Conservation (phyloP, 306 rosid species). For the Cicer arietinum region DNA sequence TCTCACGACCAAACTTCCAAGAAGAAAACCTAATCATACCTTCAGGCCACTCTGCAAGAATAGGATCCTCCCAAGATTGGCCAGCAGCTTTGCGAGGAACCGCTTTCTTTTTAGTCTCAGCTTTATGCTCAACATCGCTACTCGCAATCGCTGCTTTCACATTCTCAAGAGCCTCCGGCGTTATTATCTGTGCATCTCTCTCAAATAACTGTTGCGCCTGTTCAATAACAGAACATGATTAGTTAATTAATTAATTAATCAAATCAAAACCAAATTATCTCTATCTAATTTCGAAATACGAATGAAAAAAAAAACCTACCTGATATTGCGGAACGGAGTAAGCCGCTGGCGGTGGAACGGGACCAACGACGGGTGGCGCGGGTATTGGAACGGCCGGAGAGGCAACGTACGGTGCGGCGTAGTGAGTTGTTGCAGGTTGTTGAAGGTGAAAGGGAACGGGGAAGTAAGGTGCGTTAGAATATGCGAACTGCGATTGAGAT, state of each 20-base stretch:
- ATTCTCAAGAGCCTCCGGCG: conserved; percentile 92
- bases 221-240: conserved; percentile 17
- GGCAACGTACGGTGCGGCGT: conserved; percentile 60
- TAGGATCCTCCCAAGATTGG: conserved; percentile 93
- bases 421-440: conserved; percentile 62
- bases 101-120: conserved; percentile 85
- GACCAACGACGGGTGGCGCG: conserved; percentile 45
- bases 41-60: conserved; percentile 97
- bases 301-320: conserved; percentile 25
- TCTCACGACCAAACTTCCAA: not conserved
- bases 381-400: conserved; percentile 48
- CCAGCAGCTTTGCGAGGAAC: conserved; percentile 98
- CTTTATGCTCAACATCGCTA: conserved; percentile 86
- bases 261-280: not conserved
- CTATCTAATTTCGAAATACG: not conserved
- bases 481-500: conserved; percentile 65
- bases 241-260: not conserved
- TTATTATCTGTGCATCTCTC: conserved; percentile 89
- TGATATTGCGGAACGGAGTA: conserved; percentile 77
- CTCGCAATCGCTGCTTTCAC: conserved; percentile 94
- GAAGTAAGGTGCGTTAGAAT: conserved; percentile 64
- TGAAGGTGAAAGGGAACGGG: conserved; percentile 89
- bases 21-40: conserved; percentile 49
- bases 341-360: conserved; percentile 58
- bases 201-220: conserved; percentile 95